These are phyloP conservation scores for Talaromyces sp. DNA, from an alignment of 2,329 filamentous ascomycete genomes.

Conservation along the genomic window DNA sequence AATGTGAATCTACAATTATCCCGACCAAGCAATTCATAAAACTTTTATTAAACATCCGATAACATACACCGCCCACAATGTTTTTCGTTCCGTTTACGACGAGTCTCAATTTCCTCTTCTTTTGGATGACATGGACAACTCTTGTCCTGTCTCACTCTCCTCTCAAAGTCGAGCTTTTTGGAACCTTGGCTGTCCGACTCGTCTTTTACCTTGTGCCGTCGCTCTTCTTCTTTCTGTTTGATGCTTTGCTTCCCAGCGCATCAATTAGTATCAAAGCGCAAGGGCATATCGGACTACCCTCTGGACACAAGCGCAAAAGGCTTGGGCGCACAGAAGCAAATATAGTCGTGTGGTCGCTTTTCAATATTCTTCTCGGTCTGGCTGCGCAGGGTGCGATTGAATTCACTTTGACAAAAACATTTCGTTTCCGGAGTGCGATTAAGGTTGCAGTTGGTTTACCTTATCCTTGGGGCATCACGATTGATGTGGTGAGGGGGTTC, in stretches of 20 bases:
- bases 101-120: constrained; percentile 78
- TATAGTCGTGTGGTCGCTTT: constrained; percentile 48
- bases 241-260: constrained; percentile 63
- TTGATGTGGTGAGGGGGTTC: constrained; percentile 49
- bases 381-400: constrained; percentile 53
- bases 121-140: constrained; percentile 85
- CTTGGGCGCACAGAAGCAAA: constrained; percentile 40
- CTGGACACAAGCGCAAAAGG: constrained; percentile 27
- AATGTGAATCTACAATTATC: background rate
- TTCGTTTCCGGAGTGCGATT: constrained; percentile 50
- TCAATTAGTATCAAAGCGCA: constrained; percentile 64
- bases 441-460: constrained; percentile 55
- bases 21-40: background rate
- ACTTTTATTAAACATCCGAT: background rate
- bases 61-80: background rate
- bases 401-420: constrained; percentile 45
- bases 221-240: constrained; percentile 65
- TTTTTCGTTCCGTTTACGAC: constrained; percentile 62
- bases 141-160: constrained; percentile 72
- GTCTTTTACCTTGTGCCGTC: constrained; percentile 70
- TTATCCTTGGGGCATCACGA: constrained; percentile 56
- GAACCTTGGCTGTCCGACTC: constrained; percentile 60
- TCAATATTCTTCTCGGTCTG: constrained; percentile 50
- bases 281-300: constrained; percentile 47
- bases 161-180: constrained; percentile 67